Conservation (phyloP, 257 asterid species). For the Echium plantagineum region DNA sequence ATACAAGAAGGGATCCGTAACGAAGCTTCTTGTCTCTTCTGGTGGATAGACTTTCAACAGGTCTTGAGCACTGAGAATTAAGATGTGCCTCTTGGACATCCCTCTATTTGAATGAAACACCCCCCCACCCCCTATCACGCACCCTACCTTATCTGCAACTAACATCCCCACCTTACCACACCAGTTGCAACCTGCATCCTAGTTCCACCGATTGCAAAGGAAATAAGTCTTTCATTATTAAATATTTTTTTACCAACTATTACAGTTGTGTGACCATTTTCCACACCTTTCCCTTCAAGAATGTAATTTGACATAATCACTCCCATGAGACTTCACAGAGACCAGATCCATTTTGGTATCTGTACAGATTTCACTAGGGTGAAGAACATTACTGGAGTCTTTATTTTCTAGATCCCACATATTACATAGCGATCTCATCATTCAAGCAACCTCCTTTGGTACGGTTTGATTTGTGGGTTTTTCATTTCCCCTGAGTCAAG, state of each 20-base stretch:
- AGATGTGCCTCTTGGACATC: no score
- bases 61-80: no score
- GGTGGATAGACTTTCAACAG: no score
- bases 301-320: conserved; percentile 15
- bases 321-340: conserved; percentile 1
- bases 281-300: conserved; percentile 18
- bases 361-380: conserved; percentile 8
- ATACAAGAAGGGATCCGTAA: no score
- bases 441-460: conserved; percentile 26
- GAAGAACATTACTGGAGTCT: conserved; percentile 12
- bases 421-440: conserved; percentile 55
- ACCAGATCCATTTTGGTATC: conserved; percentile 4
- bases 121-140: no score
- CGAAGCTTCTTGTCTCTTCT: no score
- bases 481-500: conserved; percentile 15
- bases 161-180: no score
- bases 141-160: no score
- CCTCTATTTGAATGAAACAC: no score
- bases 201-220: no score
- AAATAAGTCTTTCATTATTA: no score
- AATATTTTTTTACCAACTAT: conserved; percentile 25
- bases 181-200: no score
- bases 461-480: conserved; percentile 9
- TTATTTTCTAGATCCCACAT: conserved; percentile 20
- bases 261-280: conserved; percentile 22